phyloP scores from a whole-genome alignment of 148 eudicot genomes.

The Vaccinium corymbosum region DNA sequence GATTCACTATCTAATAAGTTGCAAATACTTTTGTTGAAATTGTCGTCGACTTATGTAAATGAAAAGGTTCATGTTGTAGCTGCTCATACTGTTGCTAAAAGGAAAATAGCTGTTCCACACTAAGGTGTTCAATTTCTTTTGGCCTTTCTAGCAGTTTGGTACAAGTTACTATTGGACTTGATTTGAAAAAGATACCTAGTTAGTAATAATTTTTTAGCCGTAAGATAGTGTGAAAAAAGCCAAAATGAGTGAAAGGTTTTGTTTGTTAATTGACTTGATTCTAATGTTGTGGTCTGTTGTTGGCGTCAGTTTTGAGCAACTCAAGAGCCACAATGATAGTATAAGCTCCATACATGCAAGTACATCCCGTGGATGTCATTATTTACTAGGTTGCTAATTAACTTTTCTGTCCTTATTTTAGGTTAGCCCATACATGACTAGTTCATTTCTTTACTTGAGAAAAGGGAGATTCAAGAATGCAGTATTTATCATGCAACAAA shows the following conservation, averaged over 20 bases:
- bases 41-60: background rate
- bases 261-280: background rate
- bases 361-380: background rate
- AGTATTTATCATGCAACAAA: background rate
- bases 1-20: background rate
- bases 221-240: background rate
- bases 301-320: conserved; percentile 4
- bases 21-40: background rate
- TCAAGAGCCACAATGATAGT: background rate
- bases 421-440: conserved; percentile 5
- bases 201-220: background rate
- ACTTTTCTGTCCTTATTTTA: background rate
- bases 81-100: no score
- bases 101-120: background rate
- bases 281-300: background rate
- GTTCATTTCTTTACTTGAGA: background rate
- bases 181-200: background rate
- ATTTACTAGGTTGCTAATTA: background rate
- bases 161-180: background rate
- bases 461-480: background rate
- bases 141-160: background rate
- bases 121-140: background rate
- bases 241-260: background rate
- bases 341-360: background rate
- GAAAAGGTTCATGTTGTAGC: background rate